Evolutionary conservation across 129 eudicot species (phyloP), one percentile per base, ranked within the genome.

Genomic region (Flaveria linearis): DNA sequence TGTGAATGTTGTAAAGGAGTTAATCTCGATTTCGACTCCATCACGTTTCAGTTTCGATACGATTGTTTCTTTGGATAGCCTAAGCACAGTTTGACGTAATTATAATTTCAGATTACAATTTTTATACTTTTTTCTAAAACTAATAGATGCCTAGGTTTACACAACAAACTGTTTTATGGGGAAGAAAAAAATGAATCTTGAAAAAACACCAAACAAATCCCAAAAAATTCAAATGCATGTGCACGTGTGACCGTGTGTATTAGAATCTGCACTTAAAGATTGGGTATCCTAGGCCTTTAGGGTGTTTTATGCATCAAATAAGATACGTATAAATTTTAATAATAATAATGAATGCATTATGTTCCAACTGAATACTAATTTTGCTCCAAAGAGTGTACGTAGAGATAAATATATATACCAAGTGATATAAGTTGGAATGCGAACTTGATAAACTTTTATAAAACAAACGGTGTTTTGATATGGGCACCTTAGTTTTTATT

Each of bases 221-320:
- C 72, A 61, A 72, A 79, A 52, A 14, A 71, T 78, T 71, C 76
- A 78, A 52, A 39, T 46, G 77, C 71, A 46, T 20, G 62, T 71
- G 78, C 78, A 79, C 78, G 82, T 79, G 60, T 52, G 60, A 52
- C 10, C 10, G 23, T 52, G 82, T 79, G 82, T 71, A 72, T 72
- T 72, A 72, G 42, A 72, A 56, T 33, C 18, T 51, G 77, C 53
- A 43, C 25, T 64, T 14, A 49, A 70, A 49, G 36, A 17, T 63
- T 30, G 41, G 79, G 79, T 63, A 75, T 75, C 79, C 79, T 30
- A 75, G 79, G 79, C 62, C 33, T 63, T 63, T 75, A 16, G 16
- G 5, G 12, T 30, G 69, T 64, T 23, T 30, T 14, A 13, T 26
- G 28, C 5, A 2, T 36, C 4, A 2, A 22, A 23, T 30, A 52